Conservation (phyloP, 2,329 filamentous ascomycete species). For the Cercospora beticola region DNA sequence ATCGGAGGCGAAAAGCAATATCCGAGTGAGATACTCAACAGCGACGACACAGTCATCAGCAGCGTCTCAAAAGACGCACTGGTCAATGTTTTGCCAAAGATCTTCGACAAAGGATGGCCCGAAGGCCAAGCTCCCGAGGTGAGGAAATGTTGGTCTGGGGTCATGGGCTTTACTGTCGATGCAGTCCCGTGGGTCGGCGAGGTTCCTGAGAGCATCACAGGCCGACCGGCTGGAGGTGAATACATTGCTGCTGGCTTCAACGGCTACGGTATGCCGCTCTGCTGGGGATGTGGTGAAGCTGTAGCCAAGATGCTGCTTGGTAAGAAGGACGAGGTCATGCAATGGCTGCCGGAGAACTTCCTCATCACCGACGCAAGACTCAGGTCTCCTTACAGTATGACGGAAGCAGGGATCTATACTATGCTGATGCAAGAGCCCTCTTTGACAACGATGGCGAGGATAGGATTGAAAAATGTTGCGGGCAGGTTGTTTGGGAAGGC, state of each 20-base stretch:
- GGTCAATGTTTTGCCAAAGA: constrained; percentile 15
- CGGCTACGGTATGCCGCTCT: constrained; percentile 28
- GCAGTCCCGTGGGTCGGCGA: constrained; percentile 20
- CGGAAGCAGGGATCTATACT: constrained; percentile 18
- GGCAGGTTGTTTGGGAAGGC: neutral
- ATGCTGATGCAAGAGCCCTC: constrained; percentile 19
- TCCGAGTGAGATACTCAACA: constrained; percentile 17
- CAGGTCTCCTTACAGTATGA: constrained; percentile 13
- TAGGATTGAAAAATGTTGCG: neutral
- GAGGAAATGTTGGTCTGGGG: constrained; percentile 21
- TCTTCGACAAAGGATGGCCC: constrained; percentile 22
- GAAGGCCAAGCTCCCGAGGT: constrained; percentile 15
- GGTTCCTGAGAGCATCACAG: constrained; percentile 9
- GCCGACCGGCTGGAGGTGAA: constrained; percentile 19
- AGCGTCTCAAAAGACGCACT: constrained; percentile 14
- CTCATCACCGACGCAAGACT: constrained; percentile 19
- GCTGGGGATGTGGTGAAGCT: constrained; percentile 28
- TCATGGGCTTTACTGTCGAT: constrained; percentile 15
- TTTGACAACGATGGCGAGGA: neutral
- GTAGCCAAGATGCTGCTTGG: constrained; percentile 27
- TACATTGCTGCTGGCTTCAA: constrained; percentile 27
- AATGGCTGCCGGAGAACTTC: constrained; percentile 21
- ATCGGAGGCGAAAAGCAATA: constrained; percentile 23
- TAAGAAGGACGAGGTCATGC: constrained; percentile 14
- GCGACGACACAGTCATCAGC: constrained; percentile 21